Conservation (phyloP, 1,284 basidiomycete species). For the Lignosus rhinocerotis region DNA sequence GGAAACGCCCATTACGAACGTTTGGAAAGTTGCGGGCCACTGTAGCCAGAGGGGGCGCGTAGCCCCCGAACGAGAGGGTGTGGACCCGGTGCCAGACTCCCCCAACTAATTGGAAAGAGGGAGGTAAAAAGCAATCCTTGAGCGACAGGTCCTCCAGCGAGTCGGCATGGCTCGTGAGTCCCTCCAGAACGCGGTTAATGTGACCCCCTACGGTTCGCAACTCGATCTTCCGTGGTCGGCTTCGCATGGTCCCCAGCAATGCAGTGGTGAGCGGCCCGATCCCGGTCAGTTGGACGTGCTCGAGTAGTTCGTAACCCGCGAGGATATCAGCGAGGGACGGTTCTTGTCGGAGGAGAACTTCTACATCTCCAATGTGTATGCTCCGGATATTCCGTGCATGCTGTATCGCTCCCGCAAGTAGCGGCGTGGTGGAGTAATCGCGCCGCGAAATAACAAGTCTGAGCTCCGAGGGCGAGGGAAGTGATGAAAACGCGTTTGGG, state of each 20-base stretch:
- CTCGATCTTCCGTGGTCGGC: neutral
- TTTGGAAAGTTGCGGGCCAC: neutral
- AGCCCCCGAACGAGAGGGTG: neutral
- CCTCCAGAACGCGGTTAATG: neutral
- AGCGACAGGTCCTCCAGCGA: neutral
- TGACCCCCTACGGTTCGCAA: neutral
- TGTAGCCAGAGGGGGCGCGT: neutral
- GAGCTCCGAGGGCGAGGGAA: neutral
- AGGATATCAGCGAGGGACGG: neutral
- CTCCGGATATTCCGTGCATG: neutral
- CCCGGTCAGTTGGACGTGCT: neutral
- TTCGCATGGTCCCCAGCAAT: neutral
- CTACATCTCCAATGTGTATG: neutral
- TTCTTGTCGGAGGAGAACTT: neutral
- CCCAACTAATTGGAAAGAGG: neutral
- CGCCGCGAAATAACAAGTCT: neutral
- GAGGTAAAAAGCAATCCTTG: neutral
- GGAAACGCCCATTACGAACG: neutral
- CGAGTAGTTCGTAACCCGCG: neutral
- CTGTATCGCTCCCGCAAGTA: neutral
- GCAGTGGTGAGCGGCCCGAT: neutral
- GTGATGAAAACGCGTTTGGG: neutral
- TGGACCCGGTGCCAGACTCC: neutral
- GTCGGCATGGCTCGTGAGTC: neutral
- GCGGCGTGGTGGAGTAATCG: neutral